Conservation (phyloP, 257 asterid genomes). For the Scutellaria galericulata region DNA sequence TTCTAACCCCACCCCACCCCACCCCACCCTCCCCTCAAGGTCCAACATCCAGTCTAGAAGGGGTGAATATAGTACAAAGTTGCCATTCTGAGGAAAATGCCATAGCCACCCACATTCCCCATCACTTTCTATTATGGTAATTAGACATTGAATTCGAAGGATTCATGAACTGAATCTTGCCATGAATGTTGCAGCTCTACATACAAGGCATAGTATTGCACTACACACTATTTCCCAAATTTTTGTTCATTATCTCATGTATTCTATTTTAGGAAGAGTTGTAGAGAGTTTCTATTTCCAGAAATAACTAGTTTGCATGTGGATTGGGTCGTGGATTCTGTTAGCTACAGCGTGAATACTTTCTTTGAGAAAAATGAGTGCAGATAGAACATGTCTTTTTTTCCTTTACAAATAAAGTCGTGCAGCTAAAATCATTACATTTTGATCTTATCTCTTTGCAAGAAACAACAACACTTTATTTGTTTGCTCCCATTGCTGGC, state of each 20-base stretch:
- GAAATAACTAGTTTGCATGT: background rate
- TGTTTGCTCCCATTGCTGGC: no score
- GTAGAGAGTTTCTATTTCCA: slow-evolving; percentile 1
- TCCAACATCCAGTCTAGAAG: slow-evolving; percentile 26
- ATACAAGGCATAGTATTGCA: background rate
- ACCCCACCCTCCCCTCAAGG: background rate
- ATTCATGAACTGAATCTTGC: slow-evolving; percentile 32
- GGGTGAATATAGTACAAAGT: slow-evolving; percentile 24
- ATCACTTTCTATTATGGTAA: slow-evolving; percentile 14
- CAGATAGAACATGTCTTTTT: background rate
- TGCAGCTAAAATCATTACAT: background rate
- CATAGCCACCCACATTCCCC: slow-evolving; percentile 3
- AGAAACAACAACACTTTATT: background rate
- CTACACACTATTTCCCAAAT: background rate
- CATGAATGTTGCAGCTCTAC: background rate
- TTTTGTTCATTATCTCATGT: background rate
- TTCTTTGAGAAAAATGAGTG: background rate
- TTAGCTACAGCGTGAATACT: background rate
- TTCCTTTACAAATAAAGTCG: slow-evolving; percentile 1
- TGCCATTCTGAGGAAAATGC: slow-evolving; percentile 13
- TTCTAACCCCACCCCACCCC: no score
- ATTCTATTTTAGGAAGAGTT: background rate
- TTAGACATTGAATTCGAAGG: background rate
- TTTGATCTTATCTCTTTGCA: background rate
- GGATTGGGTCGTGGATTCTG: slow-evolving; percentile 14